phyloP scores from a whole-genome alignment of 2,329 filamentous ascomycete genomes.

The Aureobasidium sp. region DNA sequence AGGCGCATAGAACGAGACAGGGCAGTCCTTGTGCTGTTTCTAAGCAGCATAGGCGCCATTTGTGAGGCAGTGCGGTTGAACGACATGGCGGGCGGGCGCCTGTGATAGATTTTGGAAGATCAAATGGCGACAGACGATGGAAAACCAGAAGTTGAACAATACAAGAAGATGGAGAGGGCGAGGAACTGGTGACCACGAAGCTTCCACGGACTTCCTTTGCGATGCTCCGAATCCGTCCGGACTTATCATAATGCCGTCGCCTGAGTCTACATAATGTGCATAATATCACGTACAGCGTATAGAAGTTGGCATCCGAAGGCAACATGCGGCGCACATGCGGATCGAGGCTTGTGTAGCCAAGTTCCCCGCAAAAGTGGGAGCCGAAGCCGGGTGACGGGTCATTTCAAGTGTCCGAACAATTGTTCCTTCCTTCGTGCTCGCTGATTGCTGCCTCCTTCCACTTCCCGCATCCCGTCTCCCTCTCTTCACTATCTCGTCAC shows the following conservation, averaged over 20 bases:
- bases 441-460: background rate
- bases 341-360: too few relatives aligned
- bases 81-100: slow-evolving; percentile 32
- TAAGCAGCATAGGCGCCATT: slow-evolving; percentile 39
- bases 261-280: too few relatives aligned
- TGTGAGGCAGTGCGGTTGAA: slow-evolving; percentile 35
- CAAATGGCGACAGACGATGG: slow-evolving; percentile 1
- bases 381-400: too few relatives aligned
- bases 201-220: too few relatives aligned
- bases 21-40: slow-evolving; percentile 34
- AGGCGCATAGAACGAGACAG: slow-evolving; percentile 34
- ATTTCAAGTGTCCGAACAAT: background rate
- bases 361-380: too few relatives aligned
- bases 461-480: background rate
- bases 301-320: background rate
- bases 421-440: background rate
- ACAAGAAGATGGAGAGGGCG: background rate
- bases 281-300: too few relatives aligned
- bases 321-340: too few relatives aligned
- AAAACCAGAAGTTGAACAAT: background rate
- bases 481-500: background rate
- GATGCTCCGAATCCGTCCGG: too few relatives aligned
- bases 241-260: too few relatives aligned
- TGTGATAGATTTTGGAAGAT: background rate
- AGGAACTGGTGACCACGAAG: background rate